Evolutionary conservation across 768 basidiomycete species (phyloP), one percentile per base, ranked within the genome.

Genomic region (Boletus fagicola): DNA sequence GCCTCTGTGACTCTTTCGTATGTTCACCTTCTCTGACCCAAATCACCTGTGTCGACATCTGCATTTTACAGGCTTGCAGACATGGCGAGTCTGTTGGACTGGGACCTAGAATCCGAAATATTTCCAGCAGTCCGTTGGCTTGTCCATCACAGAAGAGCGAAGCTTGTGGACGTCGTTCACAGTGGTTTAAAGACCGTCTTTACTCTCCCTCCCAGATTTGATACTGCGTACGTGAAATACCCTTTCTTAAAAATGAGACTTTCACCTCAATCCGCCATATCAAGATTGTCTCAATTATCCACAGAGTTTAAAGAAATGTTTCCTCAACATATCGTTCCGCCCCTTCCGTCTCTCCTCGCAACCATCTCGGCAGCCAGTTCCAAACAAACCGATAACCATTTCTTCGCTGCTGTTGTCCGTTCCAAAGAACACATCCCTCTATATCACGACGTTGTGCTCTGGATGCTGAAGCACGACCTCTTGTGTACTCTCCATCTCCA

Each of bases 41-140:
- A 26, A 43, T 28, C 50, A 36, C 28, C 42, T 20, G 11, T 49
- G 51, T 47, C 33, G 36, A 61, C 39, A 24, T 56, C 2, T 46
- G 1, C 35, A 9, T 57, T 49, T 26, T 47, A 28, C 60, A 92
- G 90, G 45, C 77, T 94, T 35, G 83, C 83, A 15, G 91, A 93
- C 62, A 86, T 94, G 79, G 88, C 88, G 3, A 86, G 80, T 66
- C 68, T 91, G 36, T 74, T 95, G 40, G 91, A 93, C 56, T 92
- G 92, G 84, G 87, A 94, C 61, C 74, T 92, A 8, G 85, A 92
- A 62, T 77, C 82, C 0, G 92, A 96, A 64, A 80, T 96, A 0
- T 91, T 90, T 66, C 91, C 94, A 0, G 84, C 90, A n/a, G 95
- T 96, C 10, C 84, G 92, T 18, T 94, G 94, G 83, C 79, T 99